A percentile compares a stretch with the other conserved stretches of the same genome.
Evolutionary conservation across 139 green algal genomes (phyloP).

Genomic region (Closterium sp.): DNA sequence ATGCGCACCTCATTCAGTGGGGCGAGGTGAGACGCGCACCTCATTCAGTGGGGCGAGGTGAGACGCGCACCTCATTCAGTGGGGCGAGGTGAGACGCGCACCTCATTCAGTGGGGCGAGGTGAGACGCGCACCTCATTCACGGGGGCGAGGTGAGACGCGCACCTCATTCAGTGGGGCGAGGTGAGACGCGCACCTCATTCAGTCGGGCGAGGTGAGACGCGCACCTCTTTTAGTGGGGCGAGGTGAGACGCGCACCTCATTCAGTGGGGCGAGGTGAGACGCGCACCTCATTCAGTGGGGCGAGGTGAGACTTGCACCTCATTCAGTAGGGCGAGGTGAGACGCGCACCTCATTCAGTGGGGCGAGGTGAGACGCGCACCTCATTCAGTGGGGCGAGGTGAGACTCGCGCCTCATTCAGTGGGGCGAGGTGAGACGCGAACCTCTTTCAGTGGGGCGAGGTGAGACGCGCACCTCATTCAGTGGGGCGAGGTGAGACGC

Average conservation of each 20-base stretch:
- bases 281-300: constrained; percentile 67
- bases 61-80: constrained; percentile 99
- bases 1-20: constrained; percentile 66
- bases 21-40: constrained; percentile 73
- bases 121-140: constrained; percentile 87
- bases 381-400: constrained; percentile 73
- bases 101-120: constrained; percentile 72
- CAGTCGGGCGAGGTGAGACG: constrained; percentile 80
- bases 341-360: constrained; percentile 99
- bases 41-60: constrained; percentile 90
- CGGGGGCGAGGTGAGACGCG: constrained; percentile 91
- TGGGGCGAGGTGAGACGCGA: constrained; percentile 93
- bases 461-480: background rate
- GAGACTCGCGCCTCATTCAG: constrained; percentile 86
- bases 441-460: constrained; percentile 96
- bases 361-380: constrained; percentile 62
- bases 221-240: constrained; percentile 93
- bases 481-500: constrained; percentile 80
- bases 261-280: constrained; percentile 83
- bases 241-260: constrained; percentile 94
- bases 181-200: background rate
- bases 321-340: constrained; percentile 89
- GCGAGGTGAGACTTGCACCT: constrained; percentile 77
- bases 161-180: constrained; percentile 97
- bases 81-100: constrained; percentile 66